These are phyloP conservation scores for Cicer pinnatifidum DNA, from an alignment of 306 rosid genomes.

Conservation along the genomic window DNA sequence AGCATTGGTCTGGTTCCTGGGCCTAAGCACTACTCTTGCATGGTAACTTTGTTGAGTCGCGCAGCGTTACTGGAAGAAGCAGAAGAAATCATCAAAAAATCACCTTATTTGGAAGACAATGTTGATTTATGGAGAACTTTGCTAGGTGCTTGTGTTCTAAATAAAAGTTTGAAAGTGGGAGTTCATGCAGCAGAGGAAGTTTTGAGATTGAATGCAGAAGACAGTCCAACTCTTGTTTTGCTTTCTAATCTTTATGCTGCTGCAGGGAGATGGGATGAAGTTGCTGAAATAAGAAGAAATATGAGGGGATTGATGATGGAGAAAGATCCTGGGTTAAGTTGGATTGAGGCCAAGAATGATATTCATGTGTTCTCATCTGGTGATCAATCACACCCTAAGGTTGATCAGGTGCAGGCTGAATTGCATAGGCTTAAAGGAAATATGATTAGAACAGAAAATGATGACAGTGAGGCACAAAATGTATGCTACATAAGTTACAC, in stretches of 20 bases:
- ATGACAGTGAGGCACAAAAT: constrained; percentile 45
- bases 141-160: constrained; percentile 70
- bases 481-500: constrained; percentile 34
- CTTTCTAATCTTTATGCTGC: constrained; percentile 81
- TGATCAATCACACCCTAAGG: constrained; percentile 58
- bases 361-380: constrained; percentile 72
- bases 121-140: constrained; percentile 78
- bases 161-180: constrained; percentile 69
- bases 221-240: constrained; percentile 69
- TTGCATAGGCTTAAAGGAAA: constrained; percentile 61
- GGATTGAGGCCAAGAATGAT: constrained; percentile 73
- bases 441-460: constrained; percentile 54
- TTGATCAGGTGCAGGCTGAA: constrained; percentile 59
- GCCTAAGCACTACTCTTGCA: constrained; percentile 84
- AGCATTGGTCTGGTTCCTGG: constrained; percentile 63
- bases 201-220: constrained; percentile 61
- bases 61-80: constrained; percentile 73
- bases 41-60: constrained; percentile 76
- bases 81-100: constrained; percentile 60
- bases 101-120: constrained; percentile 61
- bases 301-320: constrained; percentile 54
- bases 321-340: constrained; percentile 77
- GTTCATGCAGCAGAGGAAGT: constrained; percentile 68
- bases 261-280: constrained; percentile 65
- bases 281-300: constrained; percentile 67